phyloP scores from a whole-genome alignment of 805 yeast genomes.

The Lachancea nothofagi region DNA sequence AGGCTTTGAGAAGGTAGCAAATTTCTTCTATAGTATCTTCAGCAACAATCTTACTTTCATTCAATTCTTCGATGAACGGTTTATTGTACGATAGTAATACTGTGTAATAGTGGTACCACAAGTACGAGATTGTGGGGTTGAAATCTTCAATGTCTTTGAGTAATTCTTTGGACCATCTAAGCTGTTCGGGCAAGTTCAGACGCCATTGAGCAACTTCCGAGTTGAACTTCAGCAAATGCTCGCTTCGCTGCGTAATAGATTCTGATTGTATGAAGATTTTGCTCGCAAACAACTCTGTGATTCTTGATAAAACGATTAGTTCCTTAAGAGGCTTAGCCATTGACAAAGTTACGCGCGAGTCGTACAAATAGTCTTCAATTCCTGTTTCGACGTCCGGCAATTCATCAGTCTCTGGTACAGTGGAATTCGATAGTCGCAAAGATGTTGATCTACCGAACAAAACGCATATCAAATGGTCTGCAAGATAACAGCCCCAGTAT shows the following conservation, averaged over 20 bases:
- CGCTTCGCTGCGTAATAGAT: slow-evolving; percentile 33
- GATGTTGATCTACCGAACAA: slow-evolving; percentile 51
- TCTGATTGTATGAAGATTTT: slow-evolving; percentile 23
- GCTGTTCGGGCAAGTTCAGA: slow-evolving; percentile 37
- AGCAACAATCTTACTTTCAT: slow-evolving; percentile 18
- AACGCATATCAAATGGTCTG: slow-evolving; percentile 53
- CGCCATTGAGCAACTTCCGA: slow-evolving; percentile 45
- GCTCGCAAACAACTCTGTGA: slow-evolving; percentile 28
- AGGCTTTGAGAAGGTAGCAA: slow-evolving; percentile 16
- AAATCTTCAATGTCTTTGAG: slow-evolving; percentile 36
- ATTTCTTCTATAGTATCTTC: slow-evolving; percentile 26
- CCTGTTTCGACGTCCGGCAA: slow-evolving; percentile 51
- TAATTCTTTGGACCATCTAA: slow-evolving; percentile 40
- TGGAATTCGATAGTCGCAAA: slow-evolving; percentile 48
- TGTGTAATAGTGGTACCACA: slow-evolving; percentile 49
- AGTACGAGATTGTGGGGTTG: slow-evolving; percentile 45
- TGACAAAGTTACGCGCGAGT: slow-evolving; percentile 20
- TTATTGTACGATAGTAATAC: slow-evolving; percentile 51
- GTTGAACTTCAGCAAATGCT: slow-evolving; percentile 38
- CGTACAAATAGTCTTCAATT: slow-evolving; percentile 48
- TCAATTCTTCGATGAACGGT: slow-evolving; percentile 40
- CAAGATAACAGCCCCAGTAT: slow-evolving; percentile 58
- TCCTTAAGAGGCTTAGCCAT: slow-evolving; percentile 33
- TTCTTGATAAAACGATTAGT: slow-evolving; percentile 36
- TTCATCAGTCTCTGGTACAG: slow-evolving; percentile 51